Base-by-base conservation (phyloP, 2,329 filamentous ascomycete genomes). In the Phaeosphaeria sp. region DNA sequence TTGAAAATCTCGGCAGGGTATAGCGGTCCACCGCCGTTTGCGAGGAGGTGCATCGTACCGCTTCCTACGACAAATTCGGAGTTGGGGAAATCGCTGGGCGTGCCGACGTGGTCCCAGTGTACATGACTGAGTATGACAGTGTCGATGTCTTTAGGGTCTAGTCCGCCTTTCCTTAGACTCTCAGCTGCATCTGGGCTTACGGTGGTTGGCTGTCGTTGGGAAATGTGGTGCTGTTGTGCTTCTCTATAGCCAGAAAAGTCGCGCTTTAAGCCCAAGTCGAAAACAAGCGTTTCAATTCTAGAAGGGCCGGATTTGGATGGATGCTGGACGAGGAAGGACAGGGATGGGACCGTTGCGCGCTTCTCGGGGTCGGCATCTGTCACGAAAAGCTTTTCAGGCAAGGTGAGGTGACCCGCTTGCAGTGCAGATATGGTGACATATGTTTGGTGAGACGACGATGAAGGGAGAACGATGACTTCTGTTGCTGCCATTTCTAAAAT, bases 71-170 rank as follows among this genome's bases (percentile, higher is more conserved):
- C 62, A 60, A 87, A 86, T 2, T 75, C 74, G 0, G 83, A 77
- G 13, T 75, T 69, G 0, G 77, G 58, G 60, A 86, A 87, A 63
- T 86, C 83, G 1, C 75, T 71, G 0, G 84, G 82, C 4, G 83
- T 84, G n/a, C 85, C 86, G 39, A 83, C 77, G 59, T 87, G 85
- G 63, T 87, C 85, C 78, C 83, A 86, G 63, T 87, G 84, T 0
- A 84, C 77, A 57, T 87, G 85, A 61, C 80, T 83, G 1, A 85
- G 68, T 7, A 87, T 74, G 4, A 83, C 74, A 6, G 73, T 69
- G 53, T 81, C 68, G 15, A 82, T 70, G 7, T 76, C 72, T 8
- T 57, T 56, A 1, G 79, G 74, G 4, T 69, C 57, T 1, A 82
- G 51, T 1, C 76, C 77, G 5, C 79, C 79, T 48, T 59, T 56